Base-by-base conservation (phyloP, 495 filamentous ascomycete species). In the Xylaria sp. region DNA sequence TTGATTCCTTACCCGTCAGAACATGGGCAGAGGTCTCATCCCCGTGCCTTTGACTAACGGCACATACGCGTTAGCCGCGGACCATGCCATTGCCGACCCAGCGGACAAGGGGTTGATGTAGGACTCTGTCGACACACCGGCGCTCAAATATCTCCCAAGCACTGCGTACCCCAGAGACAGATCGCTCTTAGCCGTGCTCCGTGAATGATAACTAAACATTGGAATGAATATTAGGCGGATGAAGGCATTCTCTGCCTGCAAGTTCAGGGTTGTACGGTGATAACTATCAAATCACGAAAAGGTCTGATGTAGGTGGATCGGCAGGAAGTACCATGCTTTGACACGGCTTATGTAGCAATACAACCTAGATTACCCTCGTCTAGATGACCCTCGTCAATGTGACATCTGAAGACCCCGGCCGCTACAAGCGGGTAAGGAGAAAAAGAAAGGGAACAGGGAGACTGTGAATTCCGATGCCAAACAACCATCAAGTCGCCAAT, bases 51-150 rank as follows among this genome's bases (percentile, higher is more conserved):
- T 43, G 43, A 69, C 67, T n/a, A 55, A 63, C 59, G 55, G 58
- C n/a, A 61, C 29, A 29, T 31, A 63, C 58, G 58, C 68, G 68
- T 70, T 70, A 70, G 58, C 58, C 68, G 68, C 58, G 44, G 68
- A 63, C 31, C 59, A 29, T 57, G 8, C 50, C 24, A 24, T 55
- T 53, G 5, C 15, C 21, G 5, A 24, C n/a, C 21, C 24, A 33
- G 44, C 31, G 46, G n/a, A 52, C 29, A 44, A 61, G 68, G 44
- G 68, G 55, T 40, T 33, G 44, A 11, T 52, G 41, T 33, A 46
- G 24, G 37, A 40, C 31, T 26, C 12, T 62, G 59, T 62, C 59
- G 58, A 52, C 68, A 70, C 68, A 63, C 35, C 58, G 46, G 58
- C 46, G 58, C 68, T 41, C 31, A 40, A 41, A 15, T 63, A 70